These are phyloP conservation scores for Lenwebbia sp. DNA, from an alignment of 345 rosid genomes.

Conservation along the genomic window DNA sequence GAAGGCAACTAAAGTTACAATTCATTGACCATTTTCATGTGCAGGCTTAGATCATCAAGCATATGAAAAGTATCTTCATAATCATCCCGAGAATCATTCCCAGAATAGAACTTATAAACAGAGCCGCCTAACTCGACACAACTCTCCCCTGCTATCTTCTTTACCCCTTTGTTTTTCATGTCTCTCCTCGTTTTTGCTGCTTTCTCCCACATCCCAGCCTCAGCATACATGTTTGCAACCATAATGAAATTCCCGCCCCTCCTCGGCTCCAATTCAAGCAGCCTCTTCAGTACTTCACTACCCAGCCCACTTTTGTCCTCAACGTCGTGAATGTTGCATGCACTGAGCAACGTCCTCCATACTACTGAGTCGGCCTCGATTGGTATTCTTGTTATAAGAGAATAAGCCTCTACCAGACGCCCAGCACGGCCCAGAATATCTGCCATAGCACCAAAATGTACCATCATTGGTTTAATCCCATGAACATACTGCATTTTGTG, in stretches of 20 bases:
- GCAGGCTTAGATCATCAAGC: conserved; percentile 35
- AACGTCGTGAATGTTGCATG: conserved; percentile 38
- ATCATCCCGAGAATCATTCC: conserved; percentile 29
- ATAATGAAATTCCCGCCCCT: conserved; percentile 71
- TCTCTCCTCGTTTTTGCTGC: conserved; percentile 48
- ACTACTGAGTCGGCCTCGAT: conserved; percentile 43
- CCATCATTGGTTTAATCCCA: conserved; percentile 58
- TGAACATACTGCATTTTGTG: conserved; percentile 52
- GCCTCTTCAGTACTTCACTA: conserved; percentile 36
- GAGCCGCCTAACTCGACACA: conserved; percentile 46
- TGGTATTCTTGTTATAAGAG: conserved; percentile 41
- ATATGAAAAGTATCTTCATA: conserved; percentile 18
- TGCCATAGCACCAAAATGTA: conserved; percentile 71
- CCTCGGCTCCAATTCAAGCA: conserved; percentile 67
- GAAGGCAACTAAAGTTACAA: not conserved
- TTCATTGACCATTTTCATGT: conserved; percentile 18
- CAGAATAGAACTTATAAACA: conserved; percentile 51
- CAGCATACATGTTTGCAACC: conserved; percentile 68
- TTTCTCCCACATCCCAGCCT: conserved; percentile 72
- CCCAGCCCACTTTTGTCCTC: conserved; percentile 28
- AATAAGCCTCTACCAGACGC: conserved; percentile 46
- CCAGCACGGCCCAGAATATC: conserved; percentile 80
- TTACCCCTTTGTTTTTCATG: conserved; percentile 46
- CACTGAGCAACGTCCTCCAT: conserved; percentile 69
- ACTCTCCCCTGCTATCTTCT: conserved; percentile 69